These are phyloP conservation scores for Tetrapisispora namnaoensis DNA, from an alignment of 805 yeast genomes.

Conservation along the genomic window DNA sequence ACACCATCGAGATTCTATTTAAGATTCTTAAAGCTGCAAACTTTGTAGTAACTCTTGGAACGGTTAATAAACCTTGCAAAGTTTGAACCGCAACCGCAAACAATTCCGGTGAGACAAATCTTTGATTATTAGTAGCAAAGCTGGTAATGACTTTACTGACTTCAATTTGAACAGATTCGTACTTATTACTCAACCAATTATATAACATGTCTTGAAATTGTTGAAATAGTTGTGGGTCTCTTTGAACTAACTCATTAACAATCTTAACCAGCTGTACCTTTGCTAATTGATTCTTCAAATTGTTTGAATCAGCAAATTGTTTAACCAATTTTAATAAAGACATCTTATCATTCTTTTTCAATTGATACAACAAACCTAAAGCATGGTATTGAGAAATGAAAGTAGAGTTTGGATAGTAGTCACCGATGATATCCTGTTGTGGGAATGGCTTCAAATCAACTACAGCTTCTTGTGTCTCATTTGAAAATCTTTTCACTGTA, in stretches of 20 bases:
- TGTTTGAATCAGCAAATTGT: slow-evolving; percentile 51
- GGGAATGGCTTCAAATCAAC: slow-evolving; percentile 35
- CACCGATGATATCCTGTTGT: slow-evolving; percentile 27
- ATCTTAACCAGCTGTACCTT: slow-evolving; percentile 76
- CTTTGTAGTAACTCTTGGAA: slow-evolving; percentile 81
- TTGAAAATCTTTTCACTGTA: slow-evolving; percentile 86
- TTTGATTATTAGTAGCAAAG: slow-evolving; percentile 43
- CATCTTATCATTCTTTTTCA: slow-evolving; percentile 88
- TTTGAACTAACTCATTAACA: slow-evolving; percentile 60
- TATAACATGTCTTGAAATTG: slow-evolving; percentile 45
- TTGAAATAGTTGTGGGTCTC: slow-evolving; percentile 52
- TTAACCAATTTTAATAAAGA: slow-evolving; percentile 85
- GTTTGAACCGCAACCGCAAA: slow-evolving; percentile 62
- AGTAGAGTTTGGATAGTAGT: slow-evolving; percentile 57
- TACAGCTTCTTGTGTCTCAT: slow-evolving; percentile 90
- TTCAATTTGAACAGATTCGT: slow-evolving; percentile 86
- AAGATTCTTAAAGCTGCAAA: slow-evolving; percentile 90
- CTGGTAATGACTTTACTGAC: slow-evolving; percentile 54
- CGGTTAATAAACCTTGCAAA: slow-evolving; percentile 67
- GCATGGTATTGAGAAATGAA: slow-evolving; percentile 93
- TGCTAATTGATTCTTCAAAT: slow-evolving; percentile 73
- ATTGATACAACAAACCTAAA: slow-evolving; percentile 75
- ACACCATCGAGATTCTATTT: slow-evolving; percentile 71
- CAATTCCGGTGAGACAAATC: slow-evolving; percentile 51
- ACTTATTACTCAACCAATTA: slow-evolving; percentile 65